phyloP scores from a whole-genome alignment of 768 basidiomycete species.

The Dioszegia aurantiaca region DNA sequence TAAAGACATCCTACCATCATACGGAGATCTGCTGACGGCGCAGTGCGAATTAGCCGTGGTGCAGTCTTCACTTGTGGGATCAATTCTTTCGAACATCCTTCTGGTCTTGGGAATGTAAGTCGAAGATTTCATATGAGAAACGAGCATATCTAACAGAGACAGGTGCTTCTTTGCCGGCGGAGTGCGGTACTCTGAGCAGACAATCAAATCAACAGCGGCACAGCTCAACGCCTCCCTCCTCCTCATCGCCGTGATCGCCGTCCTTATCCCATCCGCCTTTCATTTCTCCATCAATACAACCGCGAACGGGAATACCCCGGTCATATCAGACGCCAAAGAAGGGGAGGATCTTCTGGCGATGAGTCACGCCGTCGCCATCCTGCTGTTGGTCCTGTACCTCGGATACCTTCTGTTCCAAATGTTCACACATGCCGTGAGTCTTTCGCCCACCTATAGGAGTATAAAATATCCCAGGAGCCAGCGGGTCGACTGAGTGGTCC shows the following conservation, averaged over 20 bases:
- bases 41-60: constrained; percentile 60
- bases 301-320: constrained; percentile 45
- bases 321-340: constrained; percentile 47
- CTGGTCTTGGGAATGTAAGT: constrained; percentile 51
- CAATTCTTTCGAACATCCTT: constrained; percentile 56
- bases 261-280: constrained; percentile 53
- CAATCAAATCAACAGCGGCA: constrained; percentile 60
- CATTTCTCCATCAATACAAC: constrained; percentile 32
- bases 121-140: not conserved
- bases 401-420: constrained; percentile 60
- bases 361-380: constrained; percentile 58
- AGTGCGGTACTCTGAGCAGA: constrained; percentile 58
- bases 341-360: constrained; percentile 55
- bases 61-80: constrained; percentile 59
- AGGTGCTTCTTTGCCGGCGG: constrained; percentile 53
- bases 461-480: no score
- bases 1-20: constrained; percentile 5
- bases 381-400: constrained; percentile 56
- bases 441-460: not conserved
- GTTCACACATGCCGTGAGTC: constrained; percentile 58
- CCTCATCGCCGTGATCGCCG: constrained; percentile 52
- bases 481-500: no score
- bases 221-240: constrained; percentile 53
- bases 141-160: not conserved
- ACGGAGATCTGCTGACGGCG: constrained; percentile 3